Percentiles rank a stretch among this genome's conserved stretches.
Conservation (phyloP, 495 filamentous ascomycete species). For the Penicillium paxilli region DNA sequence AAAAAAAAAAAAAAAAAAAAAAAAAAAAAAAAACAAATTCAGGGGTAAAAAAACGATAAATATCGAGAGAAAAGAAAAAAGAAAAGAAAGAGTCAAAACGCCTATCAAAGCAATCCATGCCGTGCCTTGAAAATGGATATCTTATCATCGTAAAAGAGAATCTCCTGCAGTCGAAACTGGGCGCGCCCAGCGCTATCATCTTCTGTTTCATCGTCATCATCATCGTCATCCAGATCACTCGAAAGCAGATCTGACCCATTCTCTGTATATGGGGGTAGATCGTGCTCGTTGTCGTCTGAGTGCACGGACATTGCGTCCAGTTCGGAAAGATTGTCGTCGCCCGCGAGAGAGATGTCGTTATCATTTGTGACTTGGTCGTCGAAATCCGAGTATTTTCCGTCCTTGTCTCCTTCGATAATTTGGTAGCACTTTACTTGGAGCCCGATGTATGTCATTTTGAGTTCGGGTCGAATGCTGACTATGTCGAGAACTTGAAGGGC, state of each 20-base stretch:
- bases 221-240: constrained; percentile 39
- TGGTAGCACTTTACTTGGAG: constrained; percentile 84
- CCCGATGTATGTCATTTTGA: constrained; percentile 83
- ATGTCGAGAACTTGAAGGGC: constrained; percentile 83
- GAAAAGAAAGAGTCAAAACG: constrained; percentile 1
- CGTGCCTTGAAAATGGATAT: constrained; percentile 81
- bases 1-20: no score
- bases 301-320: constrained; percentile 45
- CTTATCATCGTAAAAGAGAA: constrained; percentile 88
- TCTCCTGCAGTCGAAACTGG: constrained; percentile 73
- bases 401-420: constrained; percentile 67
- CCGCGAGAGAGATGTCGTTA: constrained; percentile 45
- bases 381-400: constrained; percentile 41
- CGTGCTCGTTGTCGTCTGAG: constrained; percentile 41
- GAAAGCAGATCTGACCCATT: constrained; percentile 39
- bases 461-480: constrained; percentile 80
- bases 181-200: constrained; percentile 50
- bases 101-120: constrained; percentile 64
- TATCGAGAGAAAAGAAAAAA: neutral
- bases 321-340: constrained; percentile 33
- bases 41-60: no score
- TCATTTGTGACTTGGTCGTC: constrained; percentile 38
- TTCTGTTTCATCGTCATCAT: constrained; percentile 55
- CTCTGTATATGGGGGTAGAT: constrained; percentile 44
- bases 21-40: no score